phyloP scores from a whole-genome alignment of 2,329 filamentous ascomycete species.

The Dissoconium aciculare region DNA sequence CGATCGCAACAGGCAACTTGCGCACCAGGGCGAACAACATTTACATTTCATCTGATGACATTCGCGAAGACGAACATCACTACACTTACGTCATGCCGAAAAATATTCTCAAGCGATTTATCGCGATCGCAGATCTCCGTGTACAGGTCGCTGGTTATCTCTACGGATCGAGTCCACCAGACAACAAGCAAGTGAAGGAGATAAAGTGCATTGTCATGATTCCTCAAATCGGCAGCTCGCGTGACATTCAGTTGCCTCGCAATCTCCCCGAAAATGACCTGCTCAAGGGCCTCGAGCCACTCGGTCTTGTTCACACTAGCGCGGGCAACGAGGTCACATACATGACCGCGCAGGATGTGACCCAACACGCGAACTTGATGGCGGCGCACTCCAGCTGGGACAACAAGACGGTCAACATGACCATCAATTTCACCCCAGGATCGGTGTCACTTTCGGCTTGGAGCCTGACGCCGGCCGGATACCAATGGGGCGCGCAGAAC shows the following conservation, averaged over 20 bases:
- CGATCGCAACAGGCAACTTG: constrained; percentile 90
- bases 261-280: constrained; percentile 86
- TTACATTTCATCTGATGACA: constrained; percentile 92
- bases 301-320: constrained; percentile 89
- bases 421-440: constrained; percentile 89
- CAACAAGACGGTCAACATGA: constrained; percentile 84
- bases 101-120: constrained; percentile 96
- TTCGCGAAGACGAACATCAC: constrained; percentile 72
- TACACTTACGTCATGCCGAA: constrained; percentile 98
- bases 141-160: constrained; percentile 94
- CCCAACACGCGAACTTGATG: constrained; percentile 81
- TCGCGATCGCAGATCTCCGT: constrained; percentile 88
- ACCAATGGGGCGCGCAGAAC: constrained; percentile 96
- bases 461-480: constrained; percentile 79
- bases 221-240: constrained; percentile 85
- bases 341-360: constrained; percentile 92
- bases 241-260: constrained; percentile 80
- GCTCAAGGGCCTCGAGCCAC: constrained; percentile 69
- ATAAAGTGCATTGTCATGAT: constrained; percentile 95
- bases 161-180: constrained; percentile 80
- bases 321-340: constrained; percentile 90
- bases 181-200: constrained; percentile 95
- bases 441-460: constrained; percentile 90
- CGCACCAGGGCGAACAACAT: constrained; percentile 94
- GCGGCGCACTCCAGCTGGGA: constrained; percentile 69